Base-by-base conservation (phyloP, 176 grass and related monocot genomes). In the Bonia amplexicaulis region DNA sequence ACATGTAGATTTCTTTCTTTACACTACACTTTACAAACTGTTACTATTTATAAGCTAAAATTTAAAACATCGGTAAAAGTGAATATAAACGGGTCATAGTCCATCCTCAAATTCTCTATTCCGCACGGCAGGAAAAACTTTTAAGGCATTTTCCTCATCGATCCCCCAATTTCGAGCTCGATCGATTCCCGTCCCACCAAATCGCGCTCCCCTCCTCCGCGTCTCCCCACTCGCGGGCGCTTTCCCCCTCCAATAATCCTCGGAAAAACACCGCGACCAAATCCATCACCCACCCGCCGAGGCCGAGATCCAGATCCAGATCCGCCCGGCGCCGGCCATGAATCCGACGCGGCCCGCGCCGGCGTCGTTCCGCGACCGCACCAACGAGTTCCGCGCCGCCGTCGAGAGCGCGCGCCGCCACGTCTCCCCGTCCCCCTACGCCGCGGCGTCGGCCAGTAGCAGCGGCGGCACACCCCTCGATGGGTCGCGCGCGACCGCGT, bases 331-430 rank as follows among this genome's bases (percentile, higher is more conserved):
- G 19, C 22, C 60, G 33, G 80, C 57, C 48, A 98, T 98, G 96
- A 85, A 66, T 77, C 78, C 85, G 22, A 67, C 84, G 54, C 80
- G 96, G 62, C 7, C 86, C 41, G n/a, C 93, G 55, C 93, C 93
- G 67, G 86, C 93, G 75, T 95, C 93, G 4, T 93, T 91, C 87
- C 91, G 96, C 67, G 96, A 98, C 74, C 96, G 96, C 42, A 98
- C 96, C 12, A 78, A 83, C 53, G 96, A 98, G 87, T 98, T 98
- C 88, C 77, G 83, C 73, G 69, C 91, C 35, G 93, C 91, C n/a
- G 89, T 95, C 42, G 96, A 98, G 85, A 89, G 86, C 79, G 89
- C 87, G 44, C 82, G 80, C 41, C 90, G 89, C 87, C 80, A 95
- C 55, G 52, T 69, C 57, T 46, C 71, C 22, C 53, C 85, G 10